Percentiles rank a stretch among this genome's conserved stretches.
Conservation (phyloP, 495 filamentous ascomycete species). For the Daldinia vernicosa region DNA sequence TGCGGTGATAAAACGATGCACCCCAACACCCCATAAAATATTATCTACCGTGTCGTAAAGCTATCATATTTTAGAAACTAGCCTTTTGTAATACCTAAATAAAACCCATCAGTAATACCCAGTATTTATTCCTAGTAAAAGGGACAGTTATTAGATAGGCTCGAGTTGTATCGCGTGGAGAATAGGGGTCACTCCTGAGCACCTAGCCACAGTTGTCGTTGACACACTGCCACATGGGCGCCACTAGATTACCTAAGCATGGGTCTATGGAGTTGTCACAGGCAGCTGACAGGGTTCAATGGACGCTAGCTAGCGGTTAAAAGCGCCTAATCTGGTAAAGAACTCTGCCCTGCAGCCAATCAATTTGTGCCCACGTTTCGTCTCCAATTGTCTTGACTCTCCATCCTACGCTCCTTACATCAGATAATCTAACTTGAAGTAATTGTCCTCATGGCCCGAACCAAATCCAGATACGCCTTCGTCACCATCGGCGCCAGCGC, state of each 20-base stretch:
- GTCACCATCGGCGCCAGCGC: constrained; percentile 94
- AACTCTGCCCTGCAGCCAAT: not conserved
- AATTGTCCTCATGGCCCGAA: too few species aligned
- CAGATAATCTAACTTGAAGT: too few species aligned
- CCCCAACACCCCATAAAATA: not conserved
- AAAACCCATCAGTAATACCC: not conserved
- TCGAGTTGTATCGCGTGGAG: not conserved
- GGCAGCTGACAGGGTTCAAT: too few species aligned
- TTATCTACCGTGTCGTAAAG: not conserved
- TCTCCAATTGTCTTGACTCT: not conserved
- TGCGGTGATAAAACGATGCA: not conserved
- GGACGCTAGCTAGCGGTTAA: not conserved
- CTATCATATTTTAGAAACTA: not conserved
- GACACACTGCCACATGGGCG: not conserved
- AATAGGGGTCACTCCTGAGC: constrained; percentile 1
- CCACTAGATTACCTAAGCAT: not conserved
- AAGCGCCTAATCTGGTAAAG: not conserved
- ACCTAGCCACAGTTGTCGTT: not conserved
- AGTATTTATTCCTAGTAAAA: not conserved
- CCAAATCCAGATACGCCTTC: constrained; percentile 52
- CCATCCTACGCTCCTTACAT: not conserved
- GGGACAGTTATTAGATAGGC: not conserved
- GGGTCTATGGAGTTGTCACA: too few species aligned
- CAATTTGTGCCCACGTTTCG: not conserved
- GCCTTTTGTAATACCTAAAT: not conserved